Conservation (phyloP, 2,329 filamentous ascomycete species). For the Zalaria sp. region DNA sequence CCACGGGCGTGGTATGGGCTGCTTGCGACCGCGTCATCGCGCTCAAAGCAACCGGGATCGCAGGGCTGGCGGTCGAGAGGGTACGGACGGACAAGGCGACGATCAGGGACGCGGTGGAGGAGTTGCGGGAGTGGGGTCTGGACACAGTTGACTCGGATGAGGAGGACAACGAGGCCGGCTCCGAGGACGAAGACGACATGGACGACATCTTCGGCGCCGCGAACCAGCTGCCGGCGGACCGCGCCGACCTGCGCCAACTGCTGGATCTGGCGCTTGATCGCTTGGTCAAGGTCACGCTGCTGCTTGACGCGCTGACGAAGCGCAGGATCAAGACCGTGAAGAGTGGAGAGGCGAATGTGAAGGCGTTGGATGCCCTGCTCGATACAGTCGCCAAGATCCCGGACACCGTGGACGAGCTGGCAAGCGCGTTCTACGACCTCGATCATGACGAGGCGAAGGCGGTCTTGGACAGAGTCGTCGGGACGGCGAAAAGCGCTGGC, state of each 20-base stretch:
- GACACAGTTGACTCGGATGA: conserved; percentile 22
- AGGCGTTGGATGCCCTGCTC: conserved; percentile 41
- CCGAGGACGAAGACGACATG: conserved; percentile 25
- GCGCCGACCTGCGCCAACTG: conserved; percentile 52
- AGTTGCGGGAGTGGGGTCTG: conserved; percentile 69
- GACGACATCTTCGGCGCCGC: conserved; percentile 51
- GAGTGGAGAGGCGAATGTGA: conserved; percentile 16
- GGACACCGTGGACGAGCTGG: conserved; percentile 55
- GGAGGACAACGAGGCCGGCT: conserved; percentile 23
- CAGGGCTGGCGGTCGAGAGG: conserved; percentile 55
- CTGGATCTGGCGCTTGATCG: conserved; percentile 51
- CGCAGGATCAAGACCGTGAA: conserved; percentile 47
- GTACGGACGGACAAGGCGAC: conserved; percentile 61
- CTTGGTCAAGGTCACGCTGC: conserved; percentile 50
- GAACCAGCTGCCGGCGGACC: conserved; percentile 47
- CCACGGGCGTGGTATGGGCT: conserved; percentile 71
- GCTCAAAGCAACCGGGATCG: conserved; percentile 53
- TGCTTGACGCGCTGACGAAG: conserved; percentile 58
- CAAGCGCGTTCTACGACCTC: conserved; percentile 57
- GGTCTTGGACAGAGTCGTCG: conserved; percentile 30
- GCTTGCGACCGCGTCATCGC: conserved; percentile 60
- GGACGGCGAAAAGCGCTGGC: too few relatives aligned
- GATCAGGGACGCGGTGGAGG: conserved; percentile 68
- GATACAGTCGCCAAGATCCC: conserved; percentile 45
- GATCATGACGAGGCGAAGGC: conserved; percentile 44